These are phyloP conservation scores for Hirsutella thompsonii DNA, from an alignment of 2,329 filamentous ascomycete species.

Conservation along the genomic window DNA sequence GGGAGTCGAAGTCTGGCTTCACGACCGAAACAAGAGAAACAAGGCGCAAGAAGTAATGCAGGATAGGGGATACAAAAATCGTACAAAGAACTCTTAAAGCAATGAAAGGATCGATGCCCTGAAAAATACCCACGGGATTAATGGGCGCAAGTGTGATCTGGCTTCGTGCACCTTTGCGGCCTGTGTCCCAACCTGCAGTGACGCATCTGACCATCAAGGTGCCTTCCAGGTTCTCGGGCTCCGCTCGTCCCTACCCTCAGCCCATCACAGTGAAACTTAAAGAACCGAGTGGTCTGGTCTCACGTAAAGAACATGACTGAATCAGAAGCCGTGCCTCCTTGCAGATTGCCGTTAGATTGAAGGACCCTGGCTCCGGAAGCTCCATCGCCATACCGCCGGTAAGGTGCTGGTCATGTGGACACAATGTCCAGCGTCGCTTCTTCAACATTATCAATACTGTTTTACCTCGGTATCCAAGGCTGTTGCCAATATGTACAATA, in stretches of 20 bases:
- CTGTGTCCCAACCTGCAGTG: not conserved
- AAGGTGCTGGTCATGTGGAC: too few relatives aligned
- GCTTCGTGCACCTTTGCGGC: constrained; percentile 1
- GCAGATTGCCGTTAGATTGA: too few relatives aligned
- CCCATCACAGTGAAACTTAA: not conserved
- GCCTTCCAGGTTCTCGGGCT: not conserved
- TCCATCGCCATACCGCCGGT: too few relatives aligned
- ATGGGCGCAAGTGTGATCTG: not conserved
- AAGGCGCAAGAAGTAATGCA: not conserved
- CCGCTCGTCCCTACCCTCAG: not conserved
- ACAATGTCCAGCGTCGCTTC: too few relatives aligned
- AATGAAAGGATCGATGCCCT: too few relatives aligned
- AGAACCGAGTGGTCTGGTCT: too few relatives aligned
- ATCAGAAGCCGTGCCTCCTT: too few relatives aligned
- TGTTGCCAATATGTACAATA: too few relatives aligned
- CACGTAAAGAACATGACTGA: too few relatives aligned
- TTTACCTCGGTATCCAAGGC: too few relatives aligned
- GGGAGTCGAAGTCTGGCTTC: not conserved
- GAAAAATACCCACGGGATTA: not conserved
- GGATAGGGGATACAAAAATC: not conserved
- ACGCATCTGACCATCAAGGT: constrained; percentile 4
- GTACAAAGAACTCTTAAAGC: not conserved
- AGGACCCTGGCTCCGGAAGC: too few relatives aligned
- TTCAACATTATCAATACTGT: too few relatives aligned
- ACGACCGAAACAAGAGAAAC: not conserved